phyloP scores from a whole-genome alignment of 1,139 yeast genomes.

The Debaryomyces subglobosus region DNA sequence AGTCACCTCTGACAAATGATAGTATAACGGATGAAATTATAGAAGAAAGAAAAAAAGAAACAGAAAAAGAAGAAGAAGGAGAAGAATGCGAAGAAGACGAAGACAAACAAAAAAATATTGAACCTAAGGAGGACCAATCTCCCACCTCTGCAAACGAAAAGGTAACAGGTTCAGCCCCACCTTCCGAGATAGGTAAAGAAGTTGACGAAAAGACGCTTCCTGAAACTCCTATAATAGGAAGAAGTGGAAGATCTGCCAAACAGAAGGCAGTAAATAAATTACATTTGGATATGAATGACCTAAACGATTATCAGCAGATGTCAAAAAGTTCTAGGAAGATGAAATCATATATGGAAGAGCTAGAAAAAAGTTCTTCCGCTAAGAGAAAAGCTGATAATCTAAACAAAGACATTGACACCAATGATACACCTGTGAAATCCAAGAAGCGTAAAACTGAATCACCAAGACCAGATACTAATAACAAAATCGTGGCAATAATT shows the following conservation, averaged over 20 bases:
- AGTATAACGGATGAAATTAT: conserved; percentile 16
- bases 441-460: conserved; percentile 11
- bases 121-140: neutral
- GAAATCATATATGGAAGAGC: conserved; percentile 41
- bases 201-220: neutral
- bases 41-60: conserved; percentile 11
- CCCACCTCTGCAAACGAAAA: neutral
- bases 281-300: conserved; percentile 69
- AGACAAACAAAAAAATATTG: neutral
- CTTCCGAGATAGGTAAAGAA: neutral
- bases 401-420: conserved; percentile 10
- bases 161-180: neutral
- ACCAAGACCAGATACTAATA: conserved; percentile 11
- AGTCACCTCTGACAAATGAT: conserved; percentile 4
- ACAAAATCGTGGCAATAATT: conserved; percentile 47
- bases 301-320: conserved; percentile 60
- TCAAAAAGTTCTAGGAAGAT: conserved; percentile 42
- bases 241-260: conserved; percentile 56
- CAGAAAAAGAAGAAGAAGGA: neutral
- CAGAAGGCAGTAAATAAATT: conserved; percentile 66
- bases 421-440: conserved; percentile 7
- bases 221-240: neutral
- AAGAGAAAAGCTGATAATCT: conserved; percentile 14
- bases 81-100: neutral
- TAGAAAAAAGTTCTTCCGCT: conserved; percentile 23